Base-by-base conservation (phyloP, 768 basidiomycete genomes). In the Pholiota conissans region DNA sequence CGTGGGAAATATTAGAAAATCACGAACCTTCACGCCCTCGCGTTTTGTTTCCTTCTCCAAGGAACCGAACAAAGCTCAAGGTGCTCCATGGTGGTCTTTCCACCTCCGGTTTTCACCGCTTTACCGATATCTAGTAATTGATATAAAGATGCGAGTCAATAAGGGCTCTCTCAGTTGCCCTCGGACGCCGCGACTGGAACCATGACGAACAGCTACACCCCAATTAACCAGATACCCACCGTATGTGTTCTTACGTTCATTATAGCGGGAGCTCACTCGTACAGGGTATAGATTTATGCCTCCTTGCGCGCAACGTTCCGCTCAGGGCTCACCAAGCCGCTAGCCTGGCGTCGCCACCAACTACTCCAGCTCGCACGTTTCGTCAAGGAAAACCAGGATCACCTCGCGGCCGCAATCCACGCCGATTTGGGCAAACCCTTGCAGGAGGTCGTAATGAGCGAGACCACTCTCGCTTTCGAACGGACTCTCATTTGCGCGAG, bases 331-430 rank as follows among this genome's bases (percentile, higher is more conserved):
- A 80, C 84, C 0, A 76, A 74, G n/a, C 71, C 83, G 2, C 62
- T 90, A 35, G 69, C 71, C 57, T 91, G 82, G 79, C 80, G 90
- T 14, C 80, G 81, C 53, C 76, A 81, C 46, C 90, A 92, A 61
- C 77, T 91, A 40, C 73, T 76, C 42, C 84, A 86, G 61, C 76
- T 91, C 29, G 85, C 82, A 24, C 81, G 77, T 22, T 71, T 89
- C 71, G 69, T 78, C 22, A 82, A 89, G 61, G 84, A 89, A n/a
- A 86, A 91, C 68, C 63, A 73, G 3, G 75, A 83, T 3, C 77
- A 73, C 3, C 66, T 90, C 49, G 75, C 75, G 13, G 76, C 79
- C 2, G 80, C 85, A 7, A 62, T 85, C 32, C 52, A 62, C 3
- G 59, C 67, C 8, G 87, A 89, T 59, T 68, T 87, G 0, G 77